Evolutionary conservation across 108 stramenopile species (phyloP).

Genomic region (Conticribra weissflogii): DNA sequence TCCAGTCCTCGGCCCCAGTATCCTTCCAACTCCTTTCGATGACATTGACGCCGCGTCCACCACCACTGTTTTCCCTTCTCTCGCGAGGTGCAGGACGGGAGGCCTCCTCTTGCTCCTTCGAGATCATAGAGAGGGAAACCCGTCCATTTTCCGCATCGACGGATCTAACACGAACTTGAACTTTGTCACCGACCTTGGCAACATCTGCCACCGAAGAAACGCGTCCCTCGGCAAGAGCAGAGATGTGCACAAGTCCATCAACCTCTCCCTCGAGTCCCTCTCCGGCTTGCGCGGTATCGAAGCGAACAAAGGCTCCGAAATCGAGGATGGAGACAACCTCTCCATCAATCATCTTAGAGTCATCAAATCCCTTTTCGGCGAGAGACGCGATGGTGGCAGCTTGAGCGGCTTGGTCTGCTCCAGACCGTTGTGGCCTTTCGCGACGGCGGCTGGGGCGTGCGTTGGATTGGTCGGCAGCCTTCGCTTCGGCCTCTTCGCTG

Average conservation of each 20-base stretch:
- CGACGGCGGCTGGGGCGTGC: constrained; percentile 47
- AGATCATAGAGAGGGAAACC: constrained; percentile 84
- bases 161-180: constrained; percentile 79
- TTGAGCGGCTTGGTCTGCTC: constrained; percentile 67
- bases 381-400: constrained; percentile 60
- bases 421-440: constrained; percentile 58
- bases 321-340: constrained; percentile 87
- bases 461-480: constrained; percentile 37
- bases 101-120: constrained; percentile 78
- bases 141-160: constrained; percentile 65
- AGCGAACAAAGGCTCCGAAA: constrained; percentile 93
- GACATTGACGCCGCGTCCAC: constrained; percentile 34
- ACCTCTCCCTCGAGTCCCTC: constrained; percentile 76
- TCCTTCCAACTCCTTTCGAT: constrained; percentile 38
- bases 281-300: constrained; percentile 75
- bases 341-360: constrained; percentile 80
- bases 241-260: constrained; percentile 90
- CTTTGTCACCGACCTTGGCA: constrained; percentile 74
- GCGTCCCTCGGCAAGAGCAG: constrained; percentile 71
- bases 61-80: constrained; percentile 21
- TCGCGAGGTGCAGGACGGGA: constrained; percentile 39
- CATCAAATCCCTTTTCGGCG: constrained; percentile 81
- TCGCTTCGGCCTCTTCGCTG: constrained; percentile 75
- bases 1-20: constrained; percentile 83
- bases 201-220: constrained; percentile 60